Evolutionary conservation across 352 stramenopile species (phyloP).

Genomic region (Pythium rhizo-oryzae): DNA sequence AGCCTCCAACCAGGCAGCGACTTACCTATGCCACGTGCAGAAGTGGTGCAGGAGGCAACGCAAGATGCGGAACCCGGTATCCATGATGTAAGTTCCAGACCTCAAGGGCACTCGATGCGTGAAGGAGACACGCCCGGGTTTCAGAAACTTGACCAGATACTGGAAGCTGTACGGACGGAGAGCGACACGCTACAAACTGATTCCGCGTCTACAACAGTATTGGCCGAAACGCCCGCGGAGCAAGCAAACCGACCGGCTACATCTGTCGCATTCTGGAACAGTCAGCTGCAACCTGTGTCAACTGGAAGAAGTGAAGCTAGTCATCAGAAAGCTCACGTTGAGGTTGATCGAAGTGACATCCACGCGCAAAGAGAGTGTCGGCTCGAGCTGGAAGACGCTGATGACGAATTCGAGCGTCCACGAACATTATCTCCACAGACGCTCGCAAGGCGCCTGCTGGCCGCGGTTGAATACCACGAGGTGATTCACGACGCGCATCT

Average conservation of each 20-base stretch:
- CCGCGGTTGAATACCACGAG: conserved; percentile 73
- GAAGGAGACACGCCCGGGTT: too few relatives aligned
- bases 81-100: too few relatives aligned
- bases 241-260: not conserved
- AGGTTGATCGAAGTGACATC: conserved; percentile 24
- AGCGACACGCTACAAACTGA: not conserved
- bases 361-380: conserved; percentile 3
- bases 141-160: conserved; percentile 60
- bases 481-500: conserved; percentile 62
- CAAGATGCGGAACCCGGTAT: not conserved
- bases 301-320: too few relatives aligned
- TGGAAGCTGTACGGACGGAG: conserved; percentile 40
- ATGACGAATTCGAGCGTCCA: conserved; percentile 12
- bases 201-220: too few relatives aligned
- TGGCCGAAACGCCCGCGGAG: not conserved
- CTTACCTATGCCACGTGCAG: not conserved
- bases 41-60: not conserved
- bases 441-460: conserved; percentile 52
- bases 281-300: conserved; percentile 3
- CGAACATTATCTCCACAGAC: conserved; percentile 48
- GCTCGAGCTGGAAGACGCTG: conserved; percentile 22
- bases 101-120: too few relatives aligned
- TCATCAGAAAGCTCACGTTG: conserved; percentile 8
- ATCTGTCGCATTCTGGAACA: conserved; percentile 26
- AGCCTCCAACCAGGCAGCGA: too few relatives aligned